phyloP scores from a whole-genome alignment of 139 green algal genomes.

The Gonium pectorale region DNA sequence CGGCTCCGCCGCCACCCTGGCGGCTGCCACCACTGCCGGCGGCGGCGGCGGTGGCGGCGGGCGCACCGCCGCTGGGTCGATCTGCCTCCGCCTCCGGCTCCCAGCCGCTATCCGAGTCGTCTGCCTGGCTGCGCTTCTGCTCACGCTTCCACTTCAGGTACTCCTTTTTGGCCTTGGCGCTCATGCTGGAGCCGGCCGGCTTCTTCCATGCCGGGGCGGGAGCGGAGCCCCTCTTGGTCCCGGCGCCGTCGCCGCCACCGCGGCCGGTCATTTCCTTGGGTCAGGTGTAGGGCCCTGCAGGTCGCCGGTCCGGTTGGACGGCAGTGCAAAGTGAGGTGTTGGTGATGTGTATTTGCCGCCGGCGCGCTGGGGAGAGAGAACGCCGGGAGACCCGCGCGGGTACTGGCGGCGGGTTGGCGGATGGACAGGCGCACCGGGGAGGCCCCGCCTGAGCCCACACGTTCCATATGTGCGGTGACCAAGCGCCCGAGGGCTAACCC shows the following conservation, averaged over 20 bases:
- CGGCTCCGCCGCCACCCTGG: background rate
- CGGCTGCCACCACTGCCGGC: background rate
- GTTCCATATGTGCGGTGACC: too few relatives aligned
- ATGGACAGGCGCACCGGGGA: too few relatives aligned
- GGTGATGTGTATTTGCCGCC: too few relatives aligned
- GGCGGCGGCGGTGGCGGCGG: background rate
- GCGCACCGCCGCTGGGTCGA: background rate
- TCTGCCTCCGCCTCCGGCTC: background rate
- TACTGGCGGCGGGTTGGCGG: too few relatives aligned
- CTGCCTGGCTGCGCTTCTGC: conserved; percentile 40
- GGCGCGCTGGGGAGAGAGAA: too few relatives aligned
- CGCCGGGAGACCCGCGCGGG: too few relatives aligned
- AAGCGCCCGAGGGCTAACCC: too few relatives aligned
- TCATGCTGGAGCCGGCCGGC: conserved; percentile 30
- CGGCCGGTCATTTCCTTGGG: background rate
- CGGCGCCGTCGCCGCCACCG: background rate
- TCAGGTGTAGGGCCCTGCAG: too few relatives aligned
- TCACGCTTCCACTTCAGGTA: conserved; percentile 60
- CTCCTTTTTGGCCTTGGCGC: conserved; percentile 59
- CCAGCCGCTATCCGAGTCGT: conserved; percentile 26
- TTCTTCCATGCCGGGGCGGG: conserved; percentile 21
- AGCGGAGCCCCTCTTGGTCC: background rate
- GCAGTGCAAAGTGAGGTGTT: too few relatives aligned
- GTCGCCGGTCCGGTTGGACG: too few relatives aligned
- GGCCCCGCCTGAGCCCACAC: too few relatives aligned